Evolutionary conservation across 441 rosid genomes (phyloP).

Genomic region (Pelargonium citronellum): DNA sequence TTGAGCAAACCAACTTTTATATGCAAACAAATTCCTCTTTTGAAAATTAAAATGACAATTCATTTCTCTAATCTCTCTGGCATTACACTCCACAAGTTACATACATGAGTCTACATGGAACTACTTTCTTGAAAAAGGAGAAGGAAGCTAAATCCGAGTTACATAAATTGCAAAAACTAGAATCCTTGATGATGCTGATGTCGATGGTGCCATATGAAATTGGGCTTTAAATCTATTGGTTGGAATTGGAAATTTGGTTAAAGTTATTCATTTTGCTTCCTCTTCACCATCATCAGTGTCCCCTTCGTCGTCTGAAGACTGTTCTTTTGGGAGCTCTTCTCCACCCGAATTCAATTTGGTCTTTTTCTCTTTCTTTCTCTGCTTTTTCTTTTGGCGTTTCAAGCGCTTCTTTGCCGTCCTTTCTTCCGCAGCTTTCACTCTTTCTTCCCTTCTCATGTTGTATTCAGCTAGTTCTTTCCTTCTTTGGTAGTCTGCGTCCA

Average conservation of each 20-base stretch:
- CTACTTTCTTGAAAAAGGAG: not conserved
- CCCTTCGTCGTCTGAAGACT: slow-evolving; percentile 36
- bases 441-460: slow-evolving; percentile 72
- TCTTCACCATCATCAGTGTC: slow-evolving; percentile 37
- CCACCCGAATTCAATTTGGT: slow-evolving; percentile 32
- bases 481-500: slow-evolving; percentile 77
- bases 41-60: not conserved
- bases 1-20: not conserved
- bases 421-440: slow-evolving; percentile 67
- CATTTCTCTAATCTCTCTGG: slow-evolving; percentile 1
- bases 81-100: slow-evolving; percentile 10
- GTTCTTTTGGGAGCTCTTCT: slow-evolving; percentile 41
- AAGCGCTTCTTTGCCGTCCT: slow-evolving; percentile 72
- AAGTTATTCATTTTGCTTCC: slow-evolving; percentile 18
- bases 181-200: not conserved
- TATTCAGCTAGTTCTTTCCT: slow-evolving; percentile 68
- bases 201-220: not conserved
- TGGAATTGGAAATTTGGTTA: not conserved
- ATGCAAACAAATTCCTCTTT: not conserved
- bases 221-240: not conserved
- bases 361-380: slow-evolving; percentile 64
- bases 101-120: not conserved
- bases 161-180: slow-evolving; percentile 1
- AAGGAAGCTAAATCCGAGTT: not conserved
- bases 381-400: slow-evolving; percentile 84